Base-by-base conservation (phyloP, 306 rosid species). In the Corylus heterophylla region DNA sequence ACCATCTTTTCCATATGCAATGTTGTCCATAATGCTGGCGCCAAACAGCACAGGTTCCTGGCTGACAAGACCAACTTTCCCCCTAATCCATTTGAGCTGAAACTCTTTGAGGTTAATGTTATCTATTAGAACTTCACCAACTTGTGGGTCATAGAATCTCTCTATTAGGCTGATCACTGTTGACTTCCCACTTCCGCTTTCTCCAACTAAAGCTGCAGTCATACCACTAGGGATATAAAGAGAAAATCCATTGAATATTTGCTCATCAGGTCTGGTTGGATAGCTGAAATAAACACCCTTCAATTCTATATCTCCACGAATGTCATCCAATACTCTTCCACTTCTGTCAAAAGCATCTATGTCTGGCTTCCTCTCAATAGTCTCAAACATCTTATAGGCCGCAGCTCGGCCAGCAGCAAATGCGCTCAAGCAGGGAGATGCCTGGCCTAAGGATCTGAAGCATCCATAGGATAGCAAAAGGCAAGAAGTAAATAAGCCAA, bases 131-230 rank as follows among this genome's bases (percentile, higher is more conserved):
- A 94, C 90, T 83, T 89, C 94, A 51, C 98, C 98, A 6, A 87
- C 90, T 3, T 37, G 87, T 10, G 97, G 98, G 80, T 94, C 98
- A 52, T 94, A 94, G 84, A 94, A 94, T 76, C 98, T 86, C 85
- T 94, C 98, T 31, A 94, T 81, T 74, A 94, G 90, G 76, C 98
- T 94, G 37, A 94, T 84, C 31, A 92, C 89, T 1, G 98, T 90
- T 18, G 97, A 92, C 76, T 94, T 94, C 70, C 98, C 98, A 83
- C 98, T 94, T 72, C 98, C 98, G 85, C 98, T 94, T 75, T 90
- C 89, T 74, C 98, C 98, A 42, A 94, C 97, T 79, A 94, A 86
- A 58, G 98, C 98, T 25, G 92, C 81, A 9, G 98, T 93, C 5
- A 83, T 87, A n/a, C 97, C 97, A 37, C 92, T 87, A 4, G 86